Evolutionary conservation across 352 stramenopile genomes (phyloP), one percentile per base, ranked within the genome.

Genomic region (Elongisporangium anandrum): DNA sequence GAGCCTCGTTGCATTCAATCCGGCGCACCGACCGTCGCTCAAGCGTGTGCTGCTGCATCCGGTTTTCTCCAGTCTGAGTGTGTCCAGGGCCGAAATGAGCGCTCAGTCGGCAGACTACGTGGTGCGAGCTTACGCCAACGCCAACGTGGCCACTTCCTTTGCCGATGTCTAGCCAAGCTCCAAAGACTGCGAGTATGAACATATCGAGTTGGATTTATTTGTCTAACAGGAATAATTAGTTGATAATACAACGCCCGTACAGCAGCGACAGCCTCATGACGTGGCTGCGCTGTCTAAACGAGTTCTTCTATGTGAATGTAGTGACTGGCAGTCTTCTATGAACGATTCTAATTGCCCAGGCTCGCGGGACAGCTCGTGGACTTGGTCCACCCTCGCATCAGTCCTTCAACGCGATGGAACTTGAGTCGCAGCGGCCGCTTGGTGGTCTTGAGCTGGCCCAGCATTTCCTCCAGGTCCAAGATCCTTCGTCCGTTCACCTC

Each of bases 401-500:
- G 70, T 0, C 80, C 80, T 69, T 92, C 80, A n/a, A 92, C 80
- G 15, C 81, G 84, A 65, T 87, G 81, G 50, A 93, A 72, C 22
- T 69, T 87, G 57, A 93, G 71, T 54, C 73, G 61, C 24, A 93
- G 66, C 15, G 84, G 84, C 48, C 84, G 79, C 34, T 68, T 54
- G 3, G 74, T 81, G 12, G 73, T 79, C 54, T 75, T 69, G 52
- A 93, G 84, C 47, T 72, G 63, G 13, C 57, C 66, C 47, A 92
- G 71, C 39, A 76, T 60, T 20, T 90, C 81, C 26, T 66, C 64
- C 12, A 72, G 75, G 23, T 79, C 73, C 38, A 83, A 58, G 21
- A 73, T 79, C 45, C 64, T 74, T 21, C 63, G 72, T 7, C 81
- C 81, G 38, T 93, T 93, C 10, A 93, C 75, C 19, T 73, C 79